Evolutionary conservation across 768 basidiomycete genomes (phyloP), one percentile per base, ranked within the genome.

Genomic region (Podaxis rugospora): DNA sequence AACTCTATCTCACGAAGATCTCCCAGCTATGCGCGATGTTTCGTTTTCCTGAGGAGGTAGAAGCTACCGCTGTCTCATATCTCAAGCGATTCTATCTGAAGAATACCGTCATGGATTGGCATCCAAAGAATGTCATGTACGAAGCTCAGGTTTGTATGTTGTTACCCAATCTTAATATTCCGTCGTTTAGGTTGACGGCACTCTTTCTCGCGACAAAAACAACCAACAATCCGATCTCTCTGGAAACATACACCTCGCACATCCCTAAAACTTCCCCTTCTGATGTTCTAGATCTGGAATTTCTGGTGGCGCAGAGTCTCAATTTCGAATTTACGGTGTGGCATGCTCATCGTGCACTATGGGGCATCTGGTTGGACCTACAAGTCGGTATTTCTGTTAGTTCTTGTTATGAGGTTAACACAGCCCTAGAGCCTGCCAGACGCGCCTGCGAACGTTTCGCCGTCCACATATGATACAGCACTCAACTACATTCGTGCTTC

Each of bases 31-130:
- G 92, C 69, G 85, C 84, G 0, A 85, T 86, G 64, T 95, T 97
- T 68, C 85, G 87, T 50, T 92, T 96, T 70, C 90, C 93, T 0
- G 93, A 96, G 66, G 88, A 93, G 68, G 93, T 98, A 5, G 92
- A 95, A 72, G 92, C 93, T 0, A 98, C 96, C 3, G 94, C 95
- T 0, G 82, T 92, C 60, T 87, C 83, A 59, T 99, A 97, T 73
- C 78, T 99, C 66, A 98, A 98, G 72, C 83, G 97, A 3, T 99
- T 99, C 74, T 99, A 98, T 71, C 82, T 98, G 58, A 90, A 90
- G 75, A 98, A 98, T 69, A 98, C 95, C 1, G 93, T 95, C 56
- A 98, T 98, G 95, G 97, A 98, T 71, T 98, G 93, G 89, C 97
- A 98, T 76, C 97, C 97, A 0, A 96, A 95, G 75, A 95, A 93